Conservation (phyloP, 2,329 filamentous ascomycete species). For the Trichophyton simii region DNA sequence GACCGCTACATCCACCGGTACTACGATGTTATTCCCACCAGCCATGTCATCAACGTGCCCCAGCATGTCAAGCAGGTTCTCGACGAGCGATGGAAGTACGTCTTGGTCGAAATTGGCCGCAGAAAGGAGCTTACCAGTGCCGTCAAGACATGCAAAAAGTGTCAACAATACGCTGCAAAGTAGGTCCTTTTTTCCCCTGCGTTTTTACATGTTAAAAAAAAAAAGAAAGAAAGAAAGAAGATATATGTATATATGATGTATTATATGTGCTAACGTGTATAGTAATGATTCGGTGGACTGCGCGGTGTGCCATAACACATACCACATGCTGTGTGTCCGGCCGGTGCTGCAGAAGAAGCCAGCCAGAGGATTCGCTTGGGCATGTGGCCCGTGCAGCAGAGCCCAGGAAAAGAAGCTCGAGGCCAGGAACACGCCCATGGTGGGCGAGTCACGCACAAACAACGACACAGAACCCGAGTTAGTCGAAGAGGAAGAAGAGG, state of each 20-base stretch:
- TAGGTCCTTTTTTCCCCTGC: slow-evolving; percentile 36
- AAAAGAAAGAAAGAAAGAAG: neutral
- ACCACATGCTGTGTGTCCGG: slow-evolving; percentile 96
- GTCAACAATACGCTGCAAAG: slow-evolving; percentile 80
- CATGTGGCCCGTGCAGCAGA: slow-evolving; percentile 87
- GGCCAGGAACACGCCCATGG: slow-evolving; percentile 69
- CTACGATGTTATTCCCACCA: slow-evolving; percentile 91
- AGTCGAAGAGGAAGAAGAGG: slow-evolving; percentile 60
- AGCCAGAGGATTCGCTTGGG: slow-evolving; percentile 94
- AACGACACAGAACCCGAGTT: slow-evolving; percentile 52
- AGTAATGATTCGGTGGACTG: slow-evolving; percentile 94
- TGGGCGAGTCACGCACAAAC: slow-evolving; percentile 37
- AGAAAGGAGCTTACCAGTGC: slow-evolving; percentile 92
- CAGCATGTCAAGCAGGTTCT: slow-evolving; percentile 89
- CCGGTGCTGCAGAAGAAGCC: slow-evolving; percentile 90
- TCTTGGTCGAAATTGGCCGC: slow-evolving; percentile 84
- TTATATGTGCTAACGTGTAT: slow-evolving; percentile 2
- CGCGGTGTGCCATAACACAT: slow-evolving; percentile 85
- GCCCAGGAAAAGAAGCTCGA: slow-evolving; percentile 90
- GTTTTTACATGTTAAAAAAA: too few species aligned
- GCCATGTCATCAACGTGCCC: slow-evolving; percentile 89
- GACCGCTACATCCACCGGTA: slow-evolving; percentile 97
- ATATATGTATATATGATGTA: neutral
- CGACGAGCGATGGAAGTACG: slow-evolving; percentile 91
- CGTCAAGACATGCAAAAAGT: slow-evolving; percentile 92